Base-by-base conservation (phyloP, 2,329 filamentous ascomycete species). In the Colletotrichum cordylinicola region DNA sequence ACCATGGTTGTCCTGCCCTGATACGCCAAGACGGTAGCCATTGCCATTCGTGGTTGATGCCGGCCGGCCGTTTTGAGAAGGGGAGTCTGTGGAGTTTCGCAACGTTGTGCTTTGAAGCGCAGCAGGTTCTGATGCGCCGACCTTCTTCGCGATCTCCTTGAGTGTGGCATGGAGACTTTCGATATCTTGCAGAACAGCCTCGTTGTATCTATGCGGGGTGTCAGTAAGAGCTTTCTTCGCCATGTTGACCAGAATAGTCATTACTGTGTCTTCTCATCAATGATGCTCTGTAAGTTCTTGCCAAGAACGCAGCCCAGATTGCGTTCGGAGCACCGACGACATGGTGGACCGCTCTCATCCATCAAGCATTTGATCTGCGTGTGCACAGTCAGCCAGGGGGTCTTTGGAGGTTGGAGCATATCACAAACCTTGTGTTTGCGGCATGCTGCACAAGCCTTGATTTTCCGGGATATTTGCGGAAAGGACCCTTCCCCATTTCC, bases 261-360 rank as follows among this genome's bases (percentile, higher is more conserved):
- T 69, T 79, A 85, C 83, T 85, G 84, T 39, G 83, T 82, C 72
- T 84, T 83, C 76, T 86, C 85, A 76, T 85, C 84, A 39, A 86
- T 86, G 27, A 86, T 82, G 2, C 83, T 86, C 76, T 86, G 85
- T 4, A 86, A 79, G 61, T 84, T 86, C 80, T 86, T 86, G 61
- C 85, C 85, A 65, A 86, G 73, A 2, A 86, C 83, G 64, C 85
- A 86, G 1, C 82, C 81, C 33, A 86, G 75, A 52, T 83, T 83
- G 16, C 83, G 77, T 72, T 86, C 83, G 21, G 80, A 76, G 61
- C 85, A 86, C 70, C 85, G 79, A 6, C 82, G 80, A 75, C 85
- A 86, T 4, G 84, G 84, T 4, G 85, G 84, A 1, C 84, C 84
- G 31, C 79, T 81, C 43, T 85, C 83, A 62, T 86, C 84, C 84